Evolutionary conservation across 306 rosid species (phyloP).

Genomic region (Lathyrus oleraceus): DNA sequence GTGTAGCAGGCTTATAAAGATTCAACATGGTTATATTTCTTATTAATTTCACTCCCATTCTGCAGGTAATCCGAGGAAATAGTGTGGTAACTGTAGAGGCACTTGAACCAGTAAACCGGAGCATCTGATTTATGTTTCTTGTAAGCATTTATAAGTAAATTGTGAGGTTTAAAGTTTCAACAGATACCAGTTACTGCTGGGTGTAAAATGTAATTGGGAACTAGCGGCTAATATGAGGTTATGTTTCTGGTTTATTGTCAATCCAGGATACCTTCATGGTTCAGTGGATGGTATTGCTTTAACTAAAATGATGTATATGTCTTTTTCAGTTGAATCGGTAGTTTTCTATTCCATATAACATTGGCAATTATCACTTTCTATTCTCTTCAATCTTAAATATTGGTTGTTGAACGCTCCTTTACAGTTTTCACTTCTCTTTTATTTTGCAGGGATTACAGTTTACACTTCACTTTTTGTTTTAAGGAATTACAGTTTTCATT

Average conservation of each 20-base stretch:
- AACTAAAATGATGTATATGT: conserved; percentile 9
- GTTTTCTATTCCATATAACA: not conserved
- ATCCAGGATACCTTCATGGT: conserved; percentile 16
- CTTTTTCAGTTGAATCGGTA: not conserved
- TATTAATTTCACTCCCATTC: conserved; percentile 13
- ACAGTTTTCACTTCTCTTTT: too few relatives aligned
- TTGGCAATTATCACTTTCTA: not conserved
- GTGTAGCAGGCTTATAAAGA: not conserved
- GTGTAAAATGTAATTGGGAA: conserved; percentile 37
- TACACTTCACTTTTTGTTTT: too few relatives aligned
- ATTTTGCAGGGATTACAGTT: too few relatives aligned
- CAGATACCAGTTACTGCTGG: conserved; percentile 3
- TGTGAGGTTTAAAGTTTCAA: not conserved
- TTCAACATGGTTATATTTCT: conserved; percentile 8
- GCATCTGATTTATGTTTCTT: conserved; percentile 28
- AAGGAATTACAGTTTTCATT: too few relatives aligned
- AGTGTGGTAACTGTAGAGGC: conserved; percentile 99
- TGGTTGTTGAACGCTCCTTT: too few relatives aligned
- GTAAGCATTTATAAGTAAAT: conserved; percentile 1
- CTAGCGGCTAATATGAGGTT: not conserved
- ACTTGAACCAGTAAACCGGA: conserved; percentile 87
- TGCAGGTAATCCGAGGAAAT: conserved; percentile 94
- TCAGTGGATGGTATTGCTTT: conserved; percentile 3
- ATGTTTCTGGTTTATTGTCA: not conserved
- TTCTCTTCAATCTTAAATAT: too few relatives aligned